Percentiles rank a stretch among this genome's conserved stretches.
Conservation (phyloP, 106 monocot species). For the Platanthera zijinensis region DNA sequence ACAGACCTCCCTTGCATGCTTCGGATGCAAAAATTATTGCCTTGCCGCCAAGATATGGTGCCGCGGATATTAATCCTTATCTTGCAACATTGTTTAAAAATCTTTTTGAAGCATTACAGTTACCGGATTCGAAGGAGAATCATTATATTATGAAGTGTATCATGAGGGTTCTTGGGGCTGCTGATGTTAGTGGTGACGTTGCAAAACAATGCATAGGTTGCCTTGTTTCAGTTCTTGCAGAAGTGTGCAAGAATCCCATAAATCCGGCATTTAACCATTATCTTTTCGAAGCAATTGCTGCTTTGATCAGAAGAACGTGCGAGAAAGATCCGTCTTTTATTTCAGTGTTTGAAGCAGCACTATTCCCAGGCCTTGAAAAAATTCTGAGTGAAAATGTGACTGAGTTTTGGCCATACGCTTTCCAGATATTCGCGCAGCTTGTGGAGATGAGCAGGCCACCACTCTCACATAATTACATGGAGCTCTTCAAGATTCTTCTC, state of each 20-base stretch:
- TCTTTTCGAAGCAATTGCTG: slow-evolving; percentile 85
- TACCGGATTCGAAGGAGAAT: slow-evolving; percentile 93
- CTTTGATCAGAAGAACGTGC: slow-evolving; percentile 57
- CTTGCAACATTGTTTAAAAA: slow-evolving; percentile 44
- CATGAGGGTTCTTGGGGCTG: slow-evolving; percentile 71
- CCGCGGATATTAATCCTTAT: slow-evolving; percentile 56
- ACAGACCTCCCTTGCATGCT: slow-evolving; percentile 22
- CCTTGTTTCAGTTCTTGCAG: slow-evolving; percentile 48
- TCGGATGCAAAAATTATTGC: slow-evolving; percentile 18
- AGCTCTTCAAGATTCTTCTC: slow-evolving; percentile 71
- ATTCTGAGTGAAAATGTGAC: slow-evolving; percentile 73
- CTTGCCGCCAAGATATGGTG: slow-evolving; percentile 29
- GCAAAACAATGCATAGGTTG: slow-evolving; percentile 46
- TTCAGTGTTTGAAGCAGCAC: slow-evolving; percentile 46
- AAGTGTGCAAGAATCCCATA: slow-evolving; percentile 90
- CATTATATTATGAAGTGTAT: slow-evolving; percentile 95
- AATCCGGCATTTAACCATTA: slow-evolving; percentile 91
- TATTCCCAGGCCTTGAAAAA: slow-evolving; percentile 84
- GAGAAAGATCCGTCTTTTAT: slow-evolving; percentile 63
- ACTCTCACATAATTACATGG: slow-evolving; percentile 72
- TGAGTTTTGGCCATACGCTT: slow-evolving; percentile 97
- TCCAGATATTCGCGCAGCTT: slow-evolving; percentile 93
- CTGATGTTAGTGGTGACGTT: slow-evolving; percentile 40
- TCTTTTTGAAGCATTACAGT: slow-evolving; percentile 59
- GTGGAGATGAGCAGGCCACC: slow-evolving; percentile 72